Percentiles rank a stretch among this genome's conserved stretches.
phyloP scores from a whole-genome alignment of 1,284 basidiomycete genomes.

The Ustilago tritici region DNA sequence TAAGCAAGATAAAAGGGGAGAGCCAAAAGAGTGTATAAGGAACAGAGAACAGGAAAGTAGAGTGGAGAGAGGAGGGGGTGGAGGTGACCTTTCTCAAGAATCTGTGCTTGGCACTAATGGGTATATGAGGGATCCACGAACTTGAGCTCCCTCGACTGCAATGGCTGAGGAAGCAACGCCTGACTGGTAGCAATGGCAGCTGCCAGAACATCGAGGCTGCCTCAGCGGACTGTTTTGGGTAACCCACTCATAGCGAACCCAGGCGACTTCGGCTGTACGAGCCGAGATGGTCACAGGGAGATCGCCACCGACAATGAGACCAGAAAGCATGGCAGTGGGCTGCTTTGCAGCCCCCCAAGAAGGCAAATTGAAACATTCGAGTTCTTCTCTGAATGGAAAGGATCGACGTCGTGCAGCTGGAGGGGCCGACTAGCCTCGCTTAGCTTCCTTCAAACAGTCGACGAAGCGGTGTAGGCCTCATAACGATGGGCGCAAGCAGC shows the following conservation, averaged over 20 bases:
- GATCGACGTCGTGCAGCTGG: constrained; percentile 30
- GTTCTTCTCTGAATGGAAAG: constrained; percentile 30
- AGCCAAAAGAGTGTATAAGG: not conserved
- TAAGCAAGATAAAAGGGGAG: not conserved
- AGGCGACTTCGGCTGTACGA: constrained; percentile 9
- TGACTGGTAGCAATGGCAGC: not conserved
- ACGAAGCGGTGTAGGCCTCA: not conserved
- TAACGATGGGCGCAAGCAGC: not conserved
- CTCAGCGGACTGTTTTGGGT: constrained; percentile 12
- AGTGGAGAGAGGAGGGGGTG: not conserved
- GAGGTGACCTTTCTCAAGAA: not conserved
- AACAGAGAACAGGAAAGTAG: not conserved
- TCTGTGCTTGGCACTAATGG: not conserved
- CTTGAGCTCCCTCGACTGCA: not conserved
- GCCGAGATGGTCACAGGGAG: constrained; percentile 5
- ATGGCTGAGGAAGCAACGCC: not conserved
- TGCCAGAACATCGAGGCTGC: not conserved
- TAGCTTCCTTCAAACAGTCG: constrained; percentile 2
- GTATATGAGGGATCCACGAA: not conserved
- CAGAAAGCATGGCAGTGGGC: not conserved
- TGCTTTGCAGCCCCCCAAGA: constrained; percentile 7
- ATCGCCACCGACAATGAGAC: constrained; percentile 3
- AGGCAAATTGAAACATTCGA: constrained; percentile 22
- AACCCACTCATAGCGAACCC: not conserved
- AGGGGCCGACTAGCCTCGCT: constrained; percentile 11